Evolutionary conservation across 768 basidiomycete species (phyloP).

Genomic region (Tulasnella sp.): DNA sequence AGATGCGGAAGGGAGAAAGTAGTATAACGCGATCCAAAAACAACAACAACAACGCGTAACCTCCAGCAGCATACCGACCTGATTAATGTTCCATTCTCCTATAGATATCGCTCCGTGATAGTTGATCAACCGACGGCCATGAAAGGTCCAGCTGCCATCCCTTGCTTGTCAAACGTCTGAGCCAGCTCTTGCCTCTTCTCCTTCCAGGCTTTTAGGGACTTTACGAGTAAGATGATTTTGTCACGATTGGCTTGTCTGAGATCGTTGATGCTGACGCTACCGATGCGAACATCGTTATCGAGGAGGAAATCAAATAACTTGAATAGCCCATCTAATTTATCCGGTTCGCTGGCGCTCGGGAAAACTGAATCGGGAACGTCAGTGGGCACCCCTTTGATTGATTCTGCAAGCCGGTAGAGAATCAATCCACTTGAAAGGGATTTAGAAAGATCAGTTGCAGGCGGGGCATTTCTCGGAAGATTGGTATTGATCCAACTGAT

Average conservation of each 20-base stretch:
- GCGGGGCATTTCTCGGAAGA: conserved; percentile 43
- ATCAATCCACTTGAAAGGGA: conserved; percentile 48
- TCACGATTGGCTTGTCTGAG: conserved; percentile 68
- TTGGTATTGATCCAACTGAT: conserved; percentile 84
- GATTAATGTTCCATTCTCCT: too few species aligned
- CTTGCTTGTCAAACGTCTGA: not conserved
- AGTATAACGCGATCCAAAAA: too few species aligned
- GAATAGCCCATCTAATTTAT: conserved; percentile 79
- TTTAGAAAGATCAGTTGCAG: conserved; percentile 32
- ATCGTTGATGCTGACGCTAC: conserved; percentile 87
- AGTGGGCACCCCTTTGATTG: conserved; percentile 38
- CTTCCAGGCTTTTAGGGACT: conserved; percentile 66
- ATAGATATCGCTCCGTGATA: too few species aligned
- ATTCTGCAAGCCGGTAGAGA: conserved; percentile 75
- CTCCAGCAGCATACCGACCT: too few species aligned
- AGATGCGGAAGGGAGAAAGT: too few species aligned
- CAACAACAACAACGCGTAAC: too few species aligned
- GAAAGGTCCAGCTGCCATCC: conserved; percentile 6
- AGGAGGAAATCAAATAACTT: conserved; percentile 83
- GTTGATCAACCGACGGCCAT: conserved; percentile 9
- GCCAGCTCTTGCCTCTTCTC: conserved; percentile 48
- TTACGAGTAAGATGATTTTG: conserved; percentile 68
- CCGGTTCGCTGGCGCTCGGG: conserved; percentile 50
- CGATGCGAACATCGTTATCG: conserved; percentile 82
- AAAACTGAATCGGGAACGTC: conserved; percentile 68